Base-by-base conservation (phyloP, 1,139 yeast genomes). In the Wickerhamomyces sp. region DNA sequence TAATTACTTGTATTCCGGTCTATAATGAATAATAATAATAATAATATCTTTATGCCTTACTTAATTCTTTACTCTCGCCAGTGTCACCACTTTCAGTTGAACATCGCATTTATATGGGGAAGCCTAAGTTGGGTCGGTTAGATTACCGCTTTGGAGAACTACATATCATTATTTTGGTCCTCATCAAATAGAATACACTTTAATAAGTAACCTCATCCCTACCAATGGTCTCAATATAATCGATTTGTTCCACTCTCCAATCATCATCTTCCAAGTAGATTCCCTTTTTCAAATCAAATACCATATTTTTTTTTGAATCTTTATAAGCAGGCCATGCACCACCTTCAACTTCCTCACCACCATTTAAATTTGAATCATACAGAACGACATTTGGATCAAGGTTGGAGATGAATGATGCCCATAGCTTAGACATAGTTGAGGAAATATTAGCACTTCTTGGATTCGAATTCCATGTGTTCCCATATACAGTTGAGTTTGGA, bases 341-440 rank as follows among this genome's bases (percentile, higher is more conserved):
- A 9, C 10, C n/a, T 35, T 41, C 29, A 39, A 7, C 29, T 13
- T 4, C 27, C 36, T 6, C 11, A 13, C 7, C 14, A 10, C 11
- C 31, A 10, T n/a, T 13, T 6, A 5, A 10, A 18, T 18, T 18
- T 18, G 23, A 18, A 18, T 18, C 23, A 5, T 18, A 18, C 23
- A 18, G 18, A 13, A 43, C 45, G 3, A 11, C 7, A 35, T 50
- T 50, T 32, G 54, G 54, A 39, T 48, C 48, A 27, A 50, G 33
- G 34, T 50, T 46, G 14, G 45, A 14, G 18, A 52, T 49, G 40
- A 52, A 52, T 7, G 41, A 35, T 11, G 40, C 49, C 52, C 52
- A 52, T 6, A 45, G 15, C 18, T 48, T 45, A 10, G 48, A 41
- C 5, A 49, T 41, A 1, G 42, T 18, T 27, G 45, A 41, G 10